Conservation (phyloP, 1,284 basidiomycete genomes). For the Tausonia pullulans region DNA sequence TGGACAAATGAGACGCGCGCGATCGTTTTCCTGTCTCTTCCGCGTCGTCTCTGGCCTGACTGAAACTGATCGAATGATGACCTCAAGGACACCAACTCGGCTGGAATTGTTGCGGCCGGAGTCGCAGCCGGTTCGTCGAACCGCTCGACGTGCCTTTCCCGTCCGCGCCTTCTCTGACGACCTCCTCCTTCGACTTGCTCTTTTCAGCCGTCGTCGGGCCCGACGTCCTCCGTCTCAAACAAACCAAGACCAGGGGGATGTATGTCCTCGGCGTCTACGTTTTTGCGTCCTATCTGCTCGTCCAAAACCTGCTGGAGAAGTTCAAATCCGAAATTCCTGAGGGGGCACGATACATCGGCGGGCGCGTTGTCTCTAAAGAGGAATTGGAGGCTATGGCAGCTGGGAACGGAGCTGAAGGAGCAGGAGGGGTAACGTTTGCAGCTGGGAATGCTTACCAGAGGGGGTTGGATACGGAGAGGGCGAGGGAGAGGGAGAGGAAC, state of each 20-base stretch:
- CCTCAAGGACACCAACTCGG: not conserved
- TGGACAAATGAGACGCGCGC: too few species aligned
- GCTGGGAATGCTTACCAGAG: not conserved
- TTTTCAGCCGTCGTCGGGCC: not conserved
- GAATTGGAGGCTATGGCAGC: not conserved
- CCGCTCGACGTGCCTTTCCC: not conserved
- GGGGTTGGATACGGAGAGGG: not conserved
- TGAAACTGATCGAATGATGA: not conserved
- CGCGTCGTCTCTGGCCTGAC: too few species aligned
- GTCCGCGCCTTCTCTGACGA: too few species aligned
- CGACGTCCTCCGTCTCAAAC: not conserved
- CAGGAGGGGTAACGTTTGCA: not conserved
- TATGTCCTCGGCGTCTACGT: conserved; percentile 3
- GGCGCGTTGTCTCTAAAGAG: not conserved
- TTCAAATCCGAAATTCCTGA: not conserved
- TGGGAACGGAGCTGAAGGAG: not conserved
- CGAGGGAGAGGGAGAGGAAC: not conserved
- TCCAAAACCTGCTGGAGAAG: not conserved
- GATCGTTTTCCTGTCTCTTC: too few species aligned
- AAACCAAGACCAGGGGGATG: not conserved
- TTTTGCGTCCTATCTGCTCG: not conserved
- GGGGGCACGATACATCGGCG: too few species aligned
- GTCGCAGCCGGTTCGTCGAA: not conserved
- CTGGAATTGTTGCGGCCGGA: not conserved
- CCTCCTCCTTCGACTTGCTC: not conserved